Base-by-base conservation (phyloP, 2,329 filamentous ascomycete species). In the Aureobasidium sp. region DNA sequence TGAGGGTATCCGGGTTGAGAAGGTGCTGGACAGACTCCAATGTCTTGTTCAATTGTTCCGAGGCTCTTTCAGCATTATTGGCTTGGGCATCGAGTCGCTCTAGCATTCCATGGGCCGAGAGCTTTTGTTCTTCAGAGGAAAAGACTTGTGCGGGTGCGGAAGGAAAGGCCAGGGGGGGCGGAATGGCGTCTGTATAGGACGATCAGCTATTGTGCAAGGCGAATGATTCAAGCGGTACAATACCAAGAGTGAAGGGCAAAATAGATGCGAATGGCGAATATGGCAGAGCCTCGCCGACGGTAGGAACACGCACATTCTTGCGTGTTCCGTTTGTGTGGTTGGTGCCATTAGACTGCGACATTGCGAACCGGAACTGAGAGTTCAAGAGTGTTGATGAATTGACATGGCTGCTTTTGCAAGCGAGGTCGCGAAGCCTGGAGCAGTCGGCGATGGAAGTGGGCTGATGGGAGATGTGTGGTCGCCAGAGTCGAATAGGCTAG, bases 181-280 rank as follows among this genome's bases (percentile, higher is more conserved):
- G 77, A 39, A 80, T 76, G 36, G 80, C 70, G 59, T 78, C 79
- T 80, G 64, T 25, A 62, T 73, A 58, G 72, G 67, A 48, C 22
- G 20, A 22, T 59, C 37, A 49, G 29, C 49, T 44, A 42, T 61
- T 22, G 51, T 56, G 42, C 47, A 31, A 55, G 34, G 5, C 31
- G 14, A 39, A 15, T 34, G 51, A 31, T 11, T 37, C 49, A 36
- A 58, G 49, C 63, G 22, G 29, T 31, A 55, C 74, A 77, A 67
- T 75, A 91, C 90, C 86, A 67, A 88, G 83, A 72, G 88, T 84
- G 73, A 93, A 90, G 2, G 90, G 89, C 58, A 90, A 82, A 53
- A 92, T 87, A 3, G 89, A 91, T 53, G 87, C 89, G 71, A 93
- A 87, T 27, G 90, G 90, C 57, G 89, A 90, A 75, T 87, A 92